These are phyloP conservation scores for Apiospora marii DNA, from an alignment of 2,329 filamentous ascomycete genomes.

Conservation along the genomic window DNA sequence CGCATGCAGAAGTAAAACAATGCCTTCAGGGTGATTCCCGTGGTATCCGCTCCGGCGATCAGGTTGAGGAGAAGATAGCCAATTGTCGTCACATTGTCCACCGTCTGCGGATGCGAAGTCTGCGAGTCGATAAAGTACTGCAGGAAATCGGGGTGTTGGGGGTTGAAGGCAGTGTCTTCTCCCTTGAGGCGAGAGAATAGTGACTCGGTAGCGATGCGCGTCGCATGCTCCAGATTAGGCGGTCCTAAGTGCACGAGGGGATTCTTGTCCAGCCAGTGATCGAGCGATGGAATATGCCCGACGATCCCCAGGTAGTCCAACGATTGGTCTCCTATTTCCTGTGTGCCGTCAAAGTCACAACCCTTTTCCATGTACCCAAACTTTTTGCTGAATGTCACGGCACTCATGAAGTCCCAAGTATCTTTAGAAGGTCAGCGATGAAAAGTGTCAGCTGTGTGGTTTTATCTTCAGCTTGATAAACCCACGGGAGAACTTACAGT, in stretches of 20 bases:
- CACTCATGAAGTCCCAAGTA: conserved; percentile 51
- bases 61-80: conserved; percentile 37
- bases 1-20: conserved; percentile 48
- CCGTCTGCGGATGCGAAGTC: conserved; percentile 37
- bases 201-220: conserved; percentile 32
- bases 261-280: conserved; percentile 42
- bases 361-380: conserved; percentile 51
- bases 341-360: conserved; percentile 47
- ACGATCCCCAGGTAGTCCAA: conserved; percentile 44
- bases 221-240: conserved; percentile 34
- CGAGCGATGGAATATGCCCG: conserved; percentile 39
- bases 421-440: conserved; percentile 29
- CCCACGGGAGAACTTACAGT: not conserved
- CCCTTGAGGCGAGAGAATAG: conserved; percentile 31
- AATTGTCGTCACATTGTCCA: conserved; percentile 42
- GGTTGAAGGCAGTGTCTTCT: conserved; percentile 23
- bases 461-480: not conserved
- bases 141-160: conserved; percentile 39
- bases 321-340: conserved; percentile 38
- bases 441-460: not conserved
- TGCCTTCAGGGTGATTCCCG: conserved; percentile 44
- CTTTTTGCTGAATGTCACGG: conserved; percentile 47
- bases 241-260: conserved; percentile 37
- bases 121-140: conserved; percentile 46
- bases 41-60: conserved; percentile 48